These are phyloP conservation scores for Erysimum cheiri DNA, from an alignment of 441 rosid species.

Conservation along the genomic window DNA sequence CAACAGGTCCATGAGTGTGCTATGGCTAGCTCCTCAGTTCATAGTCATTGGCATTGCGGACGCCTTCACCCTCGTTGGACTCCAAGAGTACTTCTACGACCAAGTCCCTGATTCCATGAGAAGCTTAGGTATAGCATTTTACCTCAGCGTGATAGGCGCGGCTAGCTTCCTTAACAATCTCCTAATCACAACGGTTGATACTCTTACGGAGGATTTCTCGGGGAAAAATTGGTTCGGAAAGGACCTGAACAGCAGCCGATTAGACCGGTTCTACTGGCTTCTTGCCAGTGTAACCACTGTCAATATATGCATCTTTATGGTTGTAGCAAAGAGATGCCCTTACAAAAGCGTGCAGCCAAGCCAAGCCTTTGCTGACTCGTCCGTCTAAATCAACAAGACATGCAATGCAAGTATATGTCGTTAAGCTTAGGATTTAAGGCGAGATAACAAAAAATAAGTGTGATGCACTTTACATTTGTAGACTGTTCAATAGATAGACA, in stretches of 20 bases:
- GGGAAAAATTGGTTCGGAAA: slow-evolving; percentile 85
- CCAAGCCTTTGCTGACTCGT: slow-evolving; percentile 48
- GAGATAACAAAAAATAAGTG: too few relatives aligned
- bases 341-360: slow-evolving; percentile 67
- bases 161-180: slow-evolving; percentile 76
- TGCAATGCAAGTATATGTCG: background rate
- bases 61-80: slow-evolving; percentile 73
- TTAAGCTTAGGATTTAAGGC: too few relatives aligned
- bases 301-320: slow-evolving; percentile 57
- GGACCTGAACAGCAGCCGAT: slow-evolving; percentile 74
- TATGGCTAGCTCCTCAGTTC: slow-evolving; percentile 83
- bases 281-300: slow-evolving; percentile 52
- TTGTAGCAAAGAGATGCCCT: slow-evolving; percentile 63
- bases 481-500: too few relatives aligned
- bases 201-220: slow-evolving; percentile 44
- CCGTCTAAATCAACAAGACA: slow-evolving; percentile 9
- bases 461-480: too few relatives aligned
- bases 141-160: slow-evolving; percentile 82
- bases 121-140: slow-evolving; percentile 82
- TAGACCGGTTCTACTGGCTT: slow-evolving; percentile 81
- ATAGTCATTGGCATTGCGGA: slow-evolving; percentile 69
- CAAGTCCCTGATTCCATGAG: slow-evolving; percentile 92
- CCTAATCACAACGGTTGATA: slow-evolving; percentile 66
- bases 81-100: slow-evolving; percentile 89
- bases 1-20: slow-evolving; percentile 59